Evolutionary conservation across 305 asterid species (phyloP).

Genomic region (Ilex paraguariensis): DNA sequence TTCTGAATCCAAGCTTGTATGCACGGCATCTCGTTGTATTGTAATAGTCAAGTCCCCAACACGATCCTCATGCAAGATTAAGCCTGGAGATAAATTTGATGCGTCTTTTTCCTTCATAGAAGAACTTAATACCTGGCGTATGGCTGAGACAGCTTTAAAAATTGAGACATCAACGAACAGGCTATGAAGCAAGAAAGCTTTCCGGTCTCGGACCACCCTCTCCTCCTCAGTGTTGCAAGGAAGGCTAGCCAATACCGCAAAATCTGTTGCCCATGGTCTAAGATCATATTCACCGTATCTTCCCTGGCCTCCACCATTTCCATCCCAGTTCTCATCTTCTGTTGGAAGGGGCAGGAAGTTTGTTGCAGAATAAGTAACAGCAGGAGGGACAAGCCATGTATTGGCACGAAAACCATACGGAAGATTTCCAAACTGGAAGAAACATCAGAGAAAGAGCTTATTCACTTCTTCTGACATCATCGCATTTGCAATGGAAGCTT

Average conservation of each 20-base stretch:
- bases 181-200: conserved; percentile 96
- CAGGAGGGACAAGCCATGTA: conserved; percentile 93
- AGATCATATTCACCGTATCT: conserved; percentile 69
- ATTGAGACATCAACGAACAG: conserved; percentile 86
- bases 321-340: conserved; percentile 97
- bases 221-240: conserved; percentile 98
- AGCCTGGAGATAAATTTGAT: conserved; percentile 38
- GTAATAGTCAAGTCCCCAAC: conserved; percentile 73
- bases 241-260: conserved; percentile 71
- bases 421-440: conserved; percentile 94
- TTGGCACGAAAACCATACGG: conserved; percentile 99
- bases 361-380: conserved; percentile 47
- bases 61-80: conserved; percentile 59
- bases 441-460: conserved; percentile 16
- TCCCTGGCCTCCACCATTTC: conserved; percentile 97
- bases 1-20: conserved; percentile 57
- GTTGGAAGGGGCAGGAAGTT: conserved; percentile 61
- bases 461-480: conserved; percentile 27
- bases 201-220: conserved; percentile 91
- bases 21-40: conserved; percentile 59
- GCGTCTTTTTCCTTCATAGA: conserved; percentile 21
- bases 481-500: conserved; percentile 11
- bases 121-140: conserved; percentile 56
- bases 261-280: conserved; percentile 93
- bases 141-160: conserved; percentile 85